Conservation (phyloP, 2,329 filamentous ascomycete genomes). For the Parasarocladium wereldwijsianum region DNA sequence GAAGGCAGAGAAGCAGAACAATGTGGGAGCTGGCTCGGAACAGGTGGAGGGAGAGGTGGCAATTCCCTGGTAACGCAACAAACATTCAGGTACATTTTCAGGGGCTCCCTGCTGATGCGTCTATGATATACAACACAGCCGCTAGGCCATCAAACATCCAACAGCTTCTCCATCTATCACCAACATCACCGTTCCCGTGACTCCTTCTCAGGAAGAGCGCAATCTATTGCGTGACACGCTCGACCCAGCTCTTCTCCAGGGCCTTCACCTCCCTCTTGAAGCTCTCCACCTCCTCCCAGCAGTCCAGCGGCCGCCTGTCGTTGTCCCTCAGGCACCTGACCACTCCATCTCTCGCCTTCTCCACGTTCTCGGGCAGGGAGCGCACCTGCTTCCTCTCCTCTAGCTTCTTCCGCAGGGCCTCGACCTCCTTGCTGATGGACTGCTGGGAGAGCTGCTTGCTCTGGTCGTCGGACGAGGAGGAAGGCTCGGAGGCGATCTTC, state of each 20-base stretch:
- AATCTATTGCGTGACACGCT: constrained; percentile 50
- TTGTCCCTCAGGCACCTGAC: constrained; percentile 70
- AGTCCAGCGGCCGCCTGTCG: constrained; percentile 80
- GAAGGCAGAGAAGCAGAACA: constrained; percentile 25
- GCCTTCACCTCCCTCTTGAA: constrained; percentile 83
- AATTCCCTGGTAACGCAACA: constrained; percentile 3
- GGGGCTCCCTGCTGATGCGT: background rate
- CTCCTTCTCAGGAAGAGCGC: background rate
- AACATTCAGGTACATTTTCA: too few relatives aligned
- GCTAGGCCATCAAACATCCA: constrained; percentile 1
- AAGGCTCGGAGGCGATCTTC: constrained; percentile 44
- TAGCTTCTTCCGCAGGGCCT: constrained; percentile 42
- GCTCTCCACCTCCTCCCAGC: constrained; percentile 81
- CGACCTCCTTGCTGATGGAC: constrained; percentile 44
- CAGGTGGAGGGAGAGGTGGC: background rate
- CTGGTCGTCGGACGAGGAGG: constrained; percentile 23
- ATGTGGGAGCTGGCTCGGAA: background rate
- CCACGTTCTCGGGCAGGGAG: constrained; percentile 55
- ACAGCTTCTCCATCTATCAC: constrained; percentile 8
- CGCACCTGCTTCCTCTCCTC: constrained; percentile 50
- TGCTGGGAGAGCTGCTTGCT: constrained; percentile 21
- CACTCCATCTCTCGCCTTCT: constrained; percentile 61
- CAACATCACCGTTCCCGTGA: background rate
- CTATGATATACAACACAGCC: constrained; percentile 2
- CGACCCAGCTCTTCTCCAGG: constrained; percentile 77